phyloP scores from a whole-genome alignment of 495 filamentous ascomycete genomes.

The Hypoxylon intermedium region DNA sequence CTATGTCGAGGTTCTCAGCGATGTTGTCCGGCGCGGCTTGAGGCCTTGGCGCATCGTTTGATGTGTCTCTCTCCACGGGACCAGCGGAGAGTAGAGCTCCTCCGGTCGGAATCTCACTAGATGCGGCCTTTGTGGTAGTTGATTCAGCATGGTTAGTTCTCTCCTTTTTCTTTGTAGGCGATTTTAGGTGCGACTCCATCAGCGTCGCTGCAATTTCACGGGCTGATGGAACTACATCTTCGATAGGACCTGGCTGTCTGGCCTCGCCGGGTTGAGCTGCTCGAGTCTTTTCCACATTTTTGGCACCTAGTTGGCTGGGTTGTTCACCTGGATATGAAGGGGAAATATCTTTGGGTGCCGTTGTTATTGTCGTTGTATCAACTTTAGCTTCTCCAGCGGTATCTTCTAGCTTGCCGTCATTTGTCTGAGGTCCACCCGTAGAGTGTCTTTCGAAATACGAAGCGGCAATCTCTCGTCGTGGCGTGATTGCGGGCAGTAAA shows the following conservation, averaged over 20 bases:
- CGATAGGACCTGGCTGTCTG: slow-evolving; percentile 12
- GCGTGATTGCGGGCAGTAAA: slow-evolving; percentile 20
- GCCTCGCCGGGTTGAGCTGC: slow-evolving; percentile 3
- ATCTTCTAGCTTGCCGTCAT: slow-evolving; percentile 4
- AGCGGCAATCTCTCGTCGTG: slow-evolving; percentile 31
- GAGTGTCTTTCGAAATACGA: slow-evolving; percentile 31
- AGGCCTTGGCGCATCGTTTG: background rate
- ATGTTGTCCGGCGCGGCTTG: background rate
- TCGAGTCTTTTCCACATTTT: background rate
- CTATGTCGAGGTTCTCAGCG: slow-evolving; percentile 11
- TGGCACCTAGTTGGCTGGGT: background rate
- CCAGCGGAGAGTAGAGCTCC: slow-evolving; percentile 37
- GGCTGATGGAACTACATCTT: slow-evolving; percentile 15
- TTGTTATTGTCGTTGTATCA: background rate
- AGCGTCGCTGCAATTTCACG: slow-evolving; percentile 26
- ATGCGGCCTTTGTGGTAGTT: slow-evolving; percentile 27
- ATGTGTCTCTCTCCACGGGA: slow-evolving; percentile 3
- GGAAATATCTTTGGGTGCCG: background rate
- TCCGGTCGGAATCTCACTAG: slow-evolving; percentile 31
- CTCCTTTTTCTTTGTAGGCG: slow-evolving; percentile 13
- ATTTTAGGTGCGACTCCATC: slow-evolving; percentile 21
- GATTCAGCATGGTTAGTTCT: slow-evolving; percentile 22
- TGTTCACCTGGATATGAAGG: slow-evolving; percentile 4
- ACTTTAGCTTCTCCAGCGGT: background rate
- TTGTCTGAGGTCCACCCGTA: background rate